Evolutionary conservation across 345 rosid species (phyloP).

Genomic region (Syzygium oleosum): DNA sequence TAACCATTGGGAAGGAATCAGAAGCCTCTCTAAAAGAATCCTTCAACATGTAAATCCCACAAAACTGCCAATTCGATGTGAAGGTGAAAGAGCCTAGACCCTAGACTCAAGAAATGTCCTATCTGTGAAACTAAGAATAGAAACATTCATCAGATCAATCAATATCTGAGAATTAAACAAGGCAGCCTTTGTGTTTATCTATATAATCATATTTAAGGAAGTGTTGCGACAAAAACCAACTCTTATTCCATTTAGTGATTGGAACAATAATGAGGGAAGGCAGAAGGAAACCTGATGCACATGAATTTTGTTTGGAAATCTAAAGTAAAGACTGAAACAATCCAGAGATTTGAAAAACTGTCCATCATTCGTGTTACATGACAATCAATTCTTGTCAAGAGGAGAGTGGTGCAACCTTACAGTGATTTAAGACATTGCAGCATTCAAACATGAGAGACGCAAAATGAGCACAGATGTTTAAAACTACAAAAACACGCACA

Average conservation of each 20-base stretch:
- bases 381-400: background rate
- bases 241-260: background rate
- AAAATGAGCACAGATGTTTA: background rate
- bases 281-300: background rate
- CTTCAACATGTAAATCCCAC: background rate
- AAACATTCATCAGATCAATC: background rate
- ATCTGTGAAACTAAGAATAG: background rate
- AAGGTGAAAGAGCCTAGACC: background rate
- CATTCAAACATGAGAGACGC: background rate
- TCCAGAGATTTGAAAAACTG: background rate
- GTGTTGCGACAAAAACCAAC: background rate
- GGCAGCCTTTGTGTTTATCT: background rate
- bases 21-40: background rate
- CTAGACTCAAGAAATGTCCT: background rate
- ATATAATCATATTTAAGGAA: background rate
- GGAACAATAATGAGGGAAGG: background rate
- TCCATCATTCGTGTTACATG: background rate
- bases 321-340: background rate
- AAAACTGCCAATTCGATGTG: background rate
- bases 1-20: background rate
- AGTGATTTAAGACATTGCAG: background rate
- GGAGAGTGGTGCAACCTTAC: background rate
- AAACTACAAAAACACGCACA: background rate
- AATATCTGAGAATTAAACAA: background rate
- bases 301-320: background rate